These are phyloP conservation scores for Durio zibethinus DNA, from an alignment of 345 rosid genomes.

Conservation along the genomic window DNA sequence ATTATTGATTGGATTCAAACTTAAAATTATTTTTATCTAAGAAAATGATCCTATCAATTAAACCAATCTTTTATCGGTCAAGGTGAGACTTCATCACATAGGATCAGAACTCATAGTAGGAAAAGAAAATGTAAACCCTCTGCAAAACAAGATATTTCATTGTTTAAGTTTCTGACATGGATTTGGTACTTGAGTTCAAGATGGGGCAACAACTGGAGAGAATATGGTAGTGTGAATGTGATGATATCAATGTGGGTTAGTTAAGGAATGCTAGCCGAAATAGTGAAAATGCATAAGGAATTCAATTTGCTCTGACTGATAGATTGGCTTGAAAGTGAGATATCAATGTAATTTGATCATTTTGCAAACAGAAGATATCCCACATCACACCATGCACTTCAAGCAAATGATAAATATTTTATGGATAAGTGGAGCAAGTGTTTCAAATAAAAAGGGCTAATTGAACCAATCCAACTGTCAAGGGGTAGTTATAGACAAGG, in stretches of 20 bases:
- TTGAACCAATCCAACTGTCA: slow-evolving; percentile 8
- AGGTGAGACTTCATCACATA: no score
- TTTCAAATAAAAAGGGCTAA: not conserved
- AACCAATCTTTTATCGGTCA: no score
- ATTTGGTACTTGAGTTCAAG: not conserved
- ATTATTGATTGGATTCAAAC: no score
- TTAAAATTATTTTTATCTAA: no score
- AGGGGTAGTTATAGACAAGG: not conserved
- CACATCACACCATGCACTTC: not conserved
- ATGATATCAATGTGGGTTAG: not conserved
- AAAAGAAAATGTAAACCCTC: no score
- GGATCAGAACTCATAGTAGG: no score
- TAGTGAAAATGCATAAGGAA: not conserved
- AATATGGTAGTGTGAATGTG: no score
- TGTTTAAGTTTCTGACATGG: not conserved
- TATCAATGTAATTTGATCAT: not conserved
- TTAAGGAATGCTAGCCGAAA: not conserved
- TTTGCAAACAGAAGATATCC: not conserved
- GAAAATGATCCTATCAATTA: no score
- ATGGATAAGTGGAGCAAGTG: slow-evolving; percentile 4
- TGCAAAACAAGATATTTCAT: not conserved
- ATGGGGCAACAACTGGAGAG: not conserved
- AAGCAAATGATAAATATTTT: not conserved
- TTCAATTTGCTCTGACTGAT: not conserved
- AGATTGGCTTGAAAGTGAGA: not conserved